Evolutionary conservation across 2,329 filamentous ascomycete species (phyloP).

Genomic region (Aspergillus awamori): DNA sequence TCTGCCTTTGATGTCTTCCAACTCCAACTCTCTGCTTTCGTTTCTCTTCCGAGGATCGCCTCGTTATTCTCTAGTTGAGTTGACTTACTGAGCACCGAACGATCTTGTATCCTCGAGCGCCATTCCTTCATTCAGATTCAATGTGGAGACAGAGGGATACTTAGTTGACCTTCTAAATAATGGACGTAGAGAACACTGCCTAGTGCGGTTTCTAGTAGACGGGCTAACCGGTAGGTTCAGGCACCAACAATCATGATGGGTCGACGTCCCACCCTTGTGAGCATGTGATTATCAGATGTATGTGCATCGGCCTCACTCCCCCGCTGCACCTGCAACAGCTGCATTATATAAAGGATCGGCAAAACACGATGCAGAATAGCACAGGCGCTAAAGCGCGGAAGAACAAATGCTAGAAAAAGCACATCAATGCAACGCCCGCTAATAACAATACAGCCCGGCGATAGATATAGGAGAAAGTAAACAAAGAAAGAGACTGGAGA

Average conservation of each 20-base stretch:
- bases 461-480: slow-evolving; percentile 2
- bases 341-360: not conserved
- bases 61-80: not conserved
- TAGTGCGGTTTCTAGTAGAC: not conserved
- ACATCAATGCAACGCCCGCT: not conserved
- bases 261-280: not conserved
- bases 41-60: not conserved
- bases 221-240: not conserved
- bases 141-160: not conserved
- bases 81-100: not conserved
- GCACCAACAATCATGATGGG: not conserved
- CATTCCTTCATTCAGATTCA: slow-evolving; percentile 8
- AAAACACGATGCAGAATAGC: not conserved
- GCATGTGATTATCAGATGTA: not conserved
- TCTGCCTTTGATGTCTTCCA: slow-evolving; percentile 17
- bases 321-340: not conserved
- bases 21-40: slow-evolving; percentile 11
- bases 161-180: not conserved
- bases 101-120: slow-evolving; percentile 6
- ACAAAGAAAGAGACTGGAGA: not conserved
- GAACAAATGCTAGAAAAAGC: not conserved
- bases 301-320: not conserved
- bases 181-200: not conserved
- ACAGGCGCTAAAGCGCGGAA: no score
- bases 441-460: slow-evolving; percentile 3